Conservation (phyloP, 805 yeast genomes). For the Diddensiella santjacobensis region DNA sequence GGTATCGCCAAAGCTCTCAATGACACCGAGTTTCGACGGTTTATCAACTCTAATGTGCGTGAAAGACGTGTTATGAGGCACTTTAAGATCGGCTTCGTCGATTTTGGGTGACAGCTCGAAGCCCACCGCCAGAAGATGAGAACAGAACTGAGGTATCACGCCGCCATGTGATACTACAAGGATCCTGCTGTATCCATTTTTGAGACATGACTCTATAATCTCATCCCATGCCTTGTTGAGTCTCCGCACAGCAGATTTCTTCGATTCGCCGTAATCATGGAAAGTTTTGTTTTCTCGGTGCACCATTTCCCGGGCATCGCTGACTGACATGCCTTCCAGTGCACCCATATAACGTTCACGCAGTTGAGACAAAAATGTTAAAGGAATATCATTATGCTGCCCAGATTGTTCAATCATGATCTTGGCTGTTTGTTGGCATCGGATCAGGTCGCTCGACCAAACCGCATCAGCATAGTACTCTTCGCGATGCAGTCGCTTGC, state of each 20-base stretch:
- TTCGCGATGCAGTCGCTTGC: conserved; percentile 36
- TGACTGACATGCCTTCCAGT: conserved; percentile 68
- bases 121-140: conserved; percentile 42
- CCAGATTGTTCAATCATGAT: conserved; percentile 36
- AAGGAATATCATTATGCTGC: conserved; percentile 18
- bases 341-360: conserved; percentile 79
- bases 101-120: conserved; percentile 41
- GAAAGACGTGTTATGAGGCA: conserved; percentile 74
- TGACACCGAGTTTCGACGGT: conserved; percentile 38
- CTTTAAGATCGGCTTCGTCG: conserved; percentile 41
- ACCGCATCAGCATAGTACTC: conserved; percentile 43
- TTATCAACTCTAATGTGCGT: conserved; percentile 59
- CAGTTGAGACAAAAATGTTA: conserved; percentile 28
- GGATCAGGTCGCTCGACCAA: conserved; percentile 47
- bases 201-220: conserved; percentile 39
- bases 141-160: conserved; percentile 58
- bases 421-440: conserved; percentile 47
- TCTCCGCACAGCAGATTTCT: conserved; percentile 40
- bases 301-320: conserved; percentile 55
- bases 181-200: conserved; percentile 34
- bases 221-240: conserved; percentile 44
- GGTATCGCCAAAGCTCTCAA: conserved; percentile 61
- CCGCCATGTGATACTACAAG: conserved; percentile 79
- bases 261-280: conserved; percentile 62
- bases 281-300: conserved; percentile 54